A percentile compares a stretch with the other conserved stretches of the same genome.
These are phyloP conservation scores for Lentinula boryana DNA, from an alignment of 768 basidiomycete species.

Conservation along the genomic window DNA sequence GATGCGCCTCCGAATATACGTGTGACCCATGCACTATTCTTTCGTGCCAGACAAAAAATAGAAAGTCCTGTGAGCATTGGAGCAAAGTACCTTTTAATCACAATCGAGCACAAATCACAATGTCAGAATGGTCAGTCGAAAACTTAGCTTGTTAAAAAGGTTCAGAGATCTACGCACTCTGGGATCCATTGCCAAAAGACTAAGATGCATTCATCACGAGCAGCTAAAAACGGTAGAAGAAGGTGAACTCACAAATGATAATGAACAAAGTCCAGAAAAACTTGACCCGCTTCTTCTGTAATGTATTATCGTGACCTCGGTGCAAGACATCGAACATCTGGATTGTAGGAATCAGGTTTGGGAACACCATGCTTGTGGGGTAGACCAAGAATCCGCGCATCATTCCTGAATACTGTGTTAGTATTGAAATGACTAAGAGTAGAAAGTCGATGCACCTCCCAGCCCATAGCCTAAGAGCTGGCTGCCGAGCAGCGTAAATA, in stretches of 20 bases:
- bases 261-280: slow-evolving; percentile 29
- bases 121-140: too few species aligned
- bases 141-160: not conserved
- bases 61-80: slow-evolving; percentile 39
- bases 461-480: slow-evolving; percentile 24
- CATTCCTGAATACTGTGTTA: not conserved
- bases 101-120: not conserved
- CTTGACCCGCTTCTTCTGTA: slow-evolving; percentile 29
- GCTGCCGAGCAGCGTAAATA: slow-evolving; percentile 21
- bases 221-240: not conserved
- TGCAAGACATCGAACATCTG: slow-evolving; percentile 24
- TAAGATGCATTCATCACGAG: not conserved
- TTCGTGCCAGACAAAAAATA: slow-evolving; percentile 37
- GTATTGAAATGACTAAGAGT: not conserved
- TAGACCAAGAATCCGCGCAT: slow-evolving; percentile 12
- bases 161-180: slow-evolving; percentile 7
- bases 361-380: slow-evolving; percentile 12
- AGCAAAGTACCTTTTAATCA: slow-evolving; percentile 27
- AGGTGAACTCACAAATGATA: slow-evolving; percentile 26
- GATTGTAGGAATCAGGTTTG: slow-evolving; percentile 4
- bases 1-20: slow-evolving; percentile 44
- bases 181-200: slow-evolving; percentile 12
- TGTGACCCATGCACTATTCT: slow-evolving; percentile 30
- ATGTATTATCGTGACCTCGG: slow-evolving; percentile 17
- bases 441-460: slow-evolving; percentile 5